phyloP scores from a whole-genome alignment of 352 stramenopile species.

The Globisporangium yorkense region DNA sequence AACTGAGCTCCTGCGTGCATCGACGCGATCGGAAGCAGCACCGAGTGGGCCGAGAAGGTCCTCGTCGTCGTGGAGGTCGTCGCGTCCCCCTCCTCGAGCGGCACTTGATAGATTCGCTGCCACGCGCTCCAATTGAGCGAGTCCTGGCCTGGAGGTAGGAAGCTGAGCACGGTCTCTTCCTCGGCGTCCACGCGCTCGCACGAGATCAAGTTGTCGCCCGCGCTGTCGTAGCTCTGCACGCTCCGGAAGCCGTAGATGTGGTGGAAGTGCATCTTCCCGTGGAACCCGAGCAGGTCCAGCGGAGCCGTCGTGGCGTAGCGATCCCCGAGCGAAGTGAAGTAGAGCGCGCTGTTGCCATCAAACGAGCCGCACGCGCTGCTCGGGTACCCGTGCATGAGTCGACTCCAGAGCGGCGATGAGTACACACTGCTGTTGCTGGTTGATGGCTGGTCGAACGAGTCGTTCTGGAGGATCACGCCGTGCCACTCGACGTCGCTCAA shows the following conservation, averaged over 20 bases:
- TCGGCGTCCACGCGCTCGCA: slow-evolving; percentile 41
- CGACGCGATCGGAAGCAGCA: slow-evolving; percentile 30
- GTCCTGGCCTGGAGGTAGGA: slow-evolving; percentile 23
- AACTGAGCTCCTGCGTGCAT: slow-evolving; percentile 48
- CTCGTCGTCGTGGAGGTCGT: neutral
- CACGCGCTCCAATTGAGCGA: slow-evolving; percentile 39
- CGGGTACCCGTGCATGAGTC: slow-evolving; percentile 48
- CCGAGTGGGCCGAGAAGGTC: slow-evolving; percentile 16
- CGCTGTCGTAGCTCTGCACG: slow-evolving; percentile 36
- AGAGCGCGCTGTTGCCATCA: slow-evolving; percentile 38
- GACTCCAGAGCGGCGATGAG: slow-evolving; percentile 39
- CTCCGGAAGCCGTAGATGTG: slow-evolving; percentile 49
- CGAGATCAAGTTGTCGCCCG: slow-evolving; percentile 50
- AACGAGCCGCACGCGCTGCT: slow-evolving; percentile 42
- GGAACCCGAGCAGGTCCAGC: slow-evolving; percentile 42
- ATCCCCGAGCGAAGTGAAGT: slow-evolving; percentile 58
- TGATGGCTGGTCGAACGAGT: slow-evolving; percentile 44
- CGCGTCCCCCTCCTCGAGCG: slow-evolving; percentile 10
- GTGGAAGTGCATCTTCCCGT: slow-evolving; percentile 58
- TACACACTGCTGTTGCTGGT: slow-evolving; percentile 8
- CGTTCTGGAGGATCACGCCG: slow-evolving; percentile 43
- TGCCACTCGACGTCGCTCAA: slow-evolving; percentile 33
- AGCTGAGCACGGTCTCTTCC: slow-evolving; percentile 55
- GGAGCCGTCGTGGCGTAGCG: slow-evolving; percentile 39
- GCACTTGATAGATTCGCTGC: slow-evolving; percentile 29